Base-by-base conservation (phyloP, 805 yeast genomes). In the Starmera caribaea region DNA sequence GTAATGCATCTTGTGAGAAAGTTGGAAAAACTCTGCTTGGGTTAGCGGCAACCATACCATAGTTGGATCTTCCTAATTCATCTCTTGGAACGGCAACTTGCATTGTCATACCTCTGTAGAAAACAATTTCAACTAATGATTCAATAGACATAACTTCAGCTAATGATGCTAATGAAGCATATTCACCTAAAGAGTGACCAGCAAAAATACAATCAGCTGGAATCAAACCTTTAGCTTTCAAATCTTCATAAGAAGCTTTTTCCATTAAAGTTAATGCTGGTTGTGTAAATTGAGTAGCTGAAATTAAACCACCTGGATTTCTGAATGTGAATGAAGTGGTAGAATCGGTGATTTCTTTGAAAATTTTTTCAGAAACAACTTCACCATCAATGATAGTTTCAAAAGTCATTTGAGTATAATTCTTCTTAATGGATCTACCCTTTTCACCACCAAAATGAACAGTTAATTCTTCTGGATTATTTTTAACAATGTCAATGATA, bases 41-140 rank as follows among this genome's bases (percentile, higher is more conserved):
- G 70, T 94, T 92, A 43, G 90, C 89, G 39, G 99, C 99, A 71
- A 87, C 77, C 99, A 92, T 92, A 73, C 97, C 97, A 59, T 92
- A 92, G 73, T 92, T 92, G 43, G 98, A 92, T 69, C 97, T 83
- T 37, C 99, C 99, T 38, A 66, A 61, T 41, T 79, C 76, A 66
- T 92, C 99, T 71, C 99, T 83, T 61, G 97, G 97, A 50, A 92
- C 99, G 36, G 98, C 98, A 49, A 92, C 98, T 72, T 92, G 98
- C 99, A 92, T 92, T 37, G 99, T 94, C 97, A 92, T 92, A 76
- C 99, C 99, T 73, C 99, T 82, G 76, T 92, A 94, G 76, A 92
- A 92, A 40, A 90, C 97, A 63, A 90, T 95, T 63, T 90, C 97
- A 46, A 90, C 97, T 51, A 90, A 73, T 6, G 95, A 83, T 69